These are phyloP conservation scores for Herpetomonas muscarum DNA, from an alignment of 208 protist species.

Conservation along the genomic window DNA sequence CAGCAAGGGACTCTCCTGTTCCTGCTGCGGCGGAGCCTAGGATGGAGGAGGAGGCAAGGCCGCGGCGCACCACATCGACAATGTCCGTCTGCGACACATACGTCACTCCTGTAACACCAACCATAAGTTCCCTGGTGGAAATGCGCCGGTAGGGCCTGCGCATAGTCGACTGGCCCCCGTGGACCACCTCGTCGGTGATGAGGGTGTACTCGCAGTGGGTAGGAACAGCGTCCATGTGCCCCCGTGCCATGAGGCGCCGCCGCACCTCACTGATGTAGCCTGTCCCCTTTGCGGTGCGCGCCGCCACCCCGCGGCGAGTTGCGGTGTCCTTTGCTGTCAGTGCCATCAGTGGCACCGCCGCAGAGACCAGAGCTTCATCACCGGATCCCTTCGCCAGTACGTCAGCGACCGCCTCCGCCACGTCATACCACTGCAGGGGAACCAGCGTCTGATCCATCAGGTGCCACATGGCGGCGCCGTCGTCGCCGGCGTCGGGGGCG, in stretches of 20 bases:
- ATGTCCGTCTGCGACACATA: slow-evolving; percentile 36
- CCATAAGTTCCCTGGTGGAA: slow-evolving; percentile 65
- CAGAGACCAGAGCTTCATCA: no score
- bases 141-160: slow-evolving; percentile 72
- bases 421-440: slow-evolving; percentile 38
- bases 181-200: slow-evolving; percentile 34
- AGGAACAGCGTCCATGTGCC: background rate
- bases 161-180: slow-evolving; percentile 43
- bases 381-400: slow-evolving; percentile 19
- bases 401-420: slow-evolving; percentile 49
- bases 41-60: background rate
- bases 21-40: background rate
- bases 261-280: background rate
- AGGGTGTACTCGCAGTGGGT: background rate
- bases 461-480: slow-evolving; percentile 25
- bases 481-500: slow-evolving; percentile 7
- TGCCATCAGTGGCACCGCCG: background rate
- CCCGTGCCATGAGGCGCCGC: background rate
- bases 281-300: background rate
- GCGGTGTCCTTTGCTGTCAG: background rate
- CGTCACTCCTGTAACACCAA: slow-evolving; percentile 53
- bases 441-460: slow-evolving; percentile 75
- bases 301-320: background rate
- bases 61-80: background rate
- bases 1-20: background rate